Percentiles rank a stretch among this genome's conserved stretches.
phyloP scores from a whole-genome alignment of 495 filamentous ascomycete genomes.

The Neurospora sp. region DNA sequence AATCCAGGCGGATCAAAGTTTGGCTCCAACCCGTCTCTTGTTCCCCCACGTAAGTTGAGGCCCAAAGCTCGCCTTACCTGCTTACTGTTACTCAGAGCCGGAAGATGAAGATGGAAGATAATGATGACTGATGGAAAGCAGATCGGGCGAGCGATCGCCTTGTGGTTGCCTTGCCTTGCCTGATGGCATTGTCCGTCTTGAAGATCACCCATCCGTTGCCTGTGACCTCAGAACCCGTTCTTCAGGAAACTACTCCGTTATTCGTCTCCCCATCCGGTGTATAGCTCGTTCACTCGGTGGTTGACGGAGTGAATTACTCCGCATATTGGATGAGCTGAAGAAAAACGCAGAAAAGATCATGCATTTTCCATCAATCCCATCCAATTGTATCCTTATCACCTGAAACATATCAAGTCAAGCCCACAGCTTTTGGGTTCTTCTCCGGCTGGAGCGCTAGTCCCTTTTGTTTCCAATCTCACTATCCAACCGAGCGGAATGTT shows the following conservation, averaged over 20 bases:
- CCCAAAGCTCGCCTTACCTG: not conserved
- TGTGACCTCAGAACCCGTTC: not conserved
- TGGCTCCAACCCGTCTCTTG: not conserved
- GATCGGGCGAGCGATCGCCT: not conserved
- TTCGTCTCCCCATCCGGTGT: not conserved
- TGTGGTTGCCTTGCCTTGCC: not conserved
- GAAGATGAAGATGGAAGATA: not conserved
- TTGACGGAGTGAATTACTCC: not conserved
- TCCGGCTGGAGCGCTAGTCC: not conserved
- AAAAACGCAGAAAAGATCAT: not conserved
- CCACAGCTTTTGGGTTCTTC: not conserved
- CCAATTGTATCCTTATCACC: not conserved
- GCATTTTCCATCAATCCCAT: not conserved
- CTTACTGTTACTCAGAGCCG: not conserved
- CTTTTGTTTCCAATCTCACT: not conserved
- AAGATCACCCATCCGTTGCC: not conserved
- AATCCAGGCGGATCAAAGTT: not conserved
- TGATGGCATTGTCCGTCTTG: not conserved
- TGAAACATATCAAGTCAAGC: not conserved
- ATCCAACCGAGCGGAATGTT: not conserved
- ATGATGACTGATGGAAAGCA: not conserved
- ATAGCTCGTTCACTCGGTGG: not conserved
- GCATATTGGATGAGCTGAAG: not conserved
- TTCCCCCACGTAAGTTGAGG: not conserved
- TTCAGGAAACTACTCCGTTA: not conserved